These are phyloP conservation scores for Ocimum tenuiflorum DNA, from an alignment of 257 asterid species.

Conservation along the genomic window DNA sequence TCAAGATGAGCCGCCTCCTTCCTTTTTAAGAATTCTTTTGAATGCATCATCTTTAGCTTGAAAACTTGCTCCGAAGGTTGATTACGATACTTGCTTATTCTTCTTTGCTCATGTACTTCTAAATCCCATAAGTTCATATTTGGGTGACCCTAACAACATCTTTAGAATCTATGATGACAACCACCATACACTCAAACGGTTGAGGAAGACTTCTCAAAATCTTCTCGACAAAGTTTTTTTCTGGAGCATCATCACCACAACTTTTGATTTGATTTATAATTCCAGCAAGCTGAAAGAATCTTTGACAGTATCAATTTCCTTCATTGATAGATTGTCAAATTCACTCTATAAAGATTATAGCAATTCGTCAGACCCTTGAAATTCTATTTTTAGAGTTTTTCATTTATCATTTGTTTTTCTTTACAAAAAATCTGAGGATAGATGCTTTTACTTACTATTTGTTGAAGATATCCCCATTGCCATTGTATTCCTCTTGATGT, in stretches of 20 bases:
- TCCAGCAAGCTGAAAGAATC: neutral
- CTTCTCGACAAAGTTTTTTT: neutral
- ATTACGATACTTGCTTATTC: neutral
- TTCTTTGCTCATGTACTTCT: neutral
- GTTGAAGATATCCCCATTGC: neutral
- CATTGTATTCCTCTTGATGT: neutral
- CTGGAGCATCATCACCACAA: neutral
- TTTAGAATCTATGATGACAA: neutral
- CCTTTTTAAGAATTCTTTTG: too few relatives aligned
- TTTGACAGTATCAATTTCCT: neutral
- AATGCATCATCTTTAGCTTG: too few relatives aligned
- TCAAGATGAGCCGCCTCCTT: neutral
- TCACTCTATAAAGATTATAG: neutral
- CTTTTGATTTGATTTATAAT: neutral
- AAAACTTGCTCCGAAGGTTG: too few relatives aligned
- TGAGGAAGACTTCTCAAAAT: neutral
- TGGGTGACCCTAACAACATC: neutral
- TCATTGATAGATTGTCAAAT: constrained; percentile 9
- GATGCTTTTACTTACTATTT: neutral
- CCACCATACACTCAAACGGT: neutral
- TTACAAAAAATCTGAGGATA: neutral
- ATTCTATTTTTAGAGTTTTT: neutral
- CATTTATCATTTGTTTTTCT: neutral
- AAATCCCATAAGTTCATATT: constrained; percentile 3
- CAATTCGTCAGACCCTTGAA: constrained; percentile 2